phyloP scores from a whole-genome alignment of 1,284 basidiomycete genomes.

The Rhodotorula sp. region DNA sequence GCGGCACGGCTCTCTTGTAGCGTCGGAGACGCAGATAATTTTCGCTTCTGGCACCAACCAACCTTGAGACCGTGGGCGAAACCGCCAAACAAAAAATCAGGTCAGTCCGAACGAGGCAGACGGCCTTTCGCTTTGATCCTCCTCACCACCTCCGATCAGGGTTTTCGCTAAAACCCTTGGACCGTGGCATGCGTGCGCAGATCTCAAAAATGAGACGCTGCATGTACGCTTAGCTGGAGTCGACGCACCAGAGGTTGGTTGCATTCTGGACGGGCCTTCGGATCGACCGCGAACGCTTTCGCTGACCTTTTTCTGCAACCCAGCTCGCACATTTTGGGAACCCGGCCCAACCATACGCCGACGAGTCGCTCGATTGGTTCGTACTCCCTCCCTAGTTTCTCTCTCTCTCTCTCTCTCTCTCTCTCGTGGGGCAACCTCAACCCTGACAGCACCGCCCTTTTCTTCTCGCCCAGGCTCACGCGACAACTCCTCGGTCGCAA shows the following conservation, averaged over 20 bases:
- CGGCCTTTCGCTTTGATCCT: background rate
- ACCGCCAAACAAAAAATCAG: background rate
- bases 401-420: too few species aligned
- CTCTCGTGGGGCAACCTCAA: too few species aligned
- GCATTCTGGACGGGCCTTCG: too few species aligned
- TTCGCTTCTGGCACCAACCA: constrained; percentile 2
- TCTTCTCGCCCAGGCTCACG: background rate
- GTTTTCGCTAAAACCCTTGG: background rate
- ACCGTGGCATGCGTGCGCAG: background rate
- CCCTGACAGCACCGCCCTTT: background rate
- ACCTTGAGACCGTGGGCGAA: background rate
- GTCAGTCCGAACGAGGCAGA: background rate
- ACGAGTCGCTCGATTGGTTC: constrained; percentile 1
- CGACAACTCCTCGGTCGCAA: background rate
- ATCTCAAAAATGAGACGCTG: background rate
- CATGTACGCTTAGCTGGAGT: background rate
- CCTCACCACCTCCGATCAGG: background rate
- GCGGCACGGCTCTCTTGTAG: background rate
- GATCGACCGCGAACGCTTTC: too few species aligned
- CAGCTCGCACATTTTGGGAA: background rate
- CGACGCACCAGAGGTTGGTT: constrained; percentile 1
- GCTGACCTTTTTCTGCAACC: background rate
- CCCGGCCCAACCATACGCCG: background rate
- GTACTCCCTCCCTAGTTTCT: background rate
- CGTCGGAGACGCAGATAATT: constrained; percentile 1